Percentiles rank a stretch among this genome's conserved stretches.
phyloP scores from a whole-genome alignment of 2,329 filamentous ascomycete genomes.

The Metarhizium rileyi region DNA sequence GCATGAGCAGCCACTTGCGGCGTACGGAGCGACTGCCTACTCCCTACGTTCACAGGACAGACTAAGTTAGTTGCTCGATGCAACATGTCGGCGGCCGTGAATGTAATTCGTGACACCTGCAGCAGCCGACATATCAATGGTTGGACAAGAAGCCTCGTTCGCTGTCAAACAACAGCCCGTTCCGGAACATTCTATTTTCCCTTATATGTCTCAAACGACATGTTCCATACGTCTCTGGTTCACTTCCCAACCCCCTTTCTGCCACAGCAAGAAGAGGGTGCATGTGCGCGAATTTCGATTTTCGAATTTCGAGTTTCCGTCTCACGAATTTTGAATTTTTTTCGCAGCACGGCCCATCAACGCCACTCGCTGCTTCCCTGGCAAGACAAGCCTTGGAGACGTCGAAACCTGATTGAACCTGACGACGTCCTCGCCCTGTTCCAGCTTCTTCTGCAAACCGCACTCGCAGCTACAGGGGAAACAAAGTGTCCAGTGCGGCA shows the following conservation, averaged over 20 bases:
- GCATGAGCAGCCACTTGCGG: too few species aligned
- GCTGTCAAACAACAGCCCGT: background rate
- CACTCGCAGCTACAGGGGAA: too few species aligned
- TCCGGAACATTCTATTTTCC: background rate
- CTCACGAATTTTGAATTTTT: background rate
- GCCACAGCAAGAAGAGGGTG: too few species aligned
- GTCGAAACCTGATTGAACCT: too few species aligned
- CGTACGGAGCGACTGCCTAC: too few species aligned
- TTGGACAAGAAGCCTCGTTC: background rate
- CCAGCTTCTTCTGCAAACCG: too few species aligned
- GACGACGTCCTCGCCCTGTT: too few species aligned
- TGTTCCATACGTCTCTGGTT: background rate
- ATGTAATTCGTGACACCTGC: background rate
- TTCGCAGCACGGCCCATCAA: background rate
- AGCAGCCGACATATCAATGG: background rate
- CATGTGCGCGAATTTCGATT: background rate
- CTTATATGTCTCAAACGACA: background rate
- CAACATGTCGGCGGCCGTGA: background rate
- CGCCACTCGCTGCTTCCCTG: background rate
- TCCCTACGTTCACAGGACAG: too few species aligned
- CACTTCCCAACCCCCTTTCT: background rate
- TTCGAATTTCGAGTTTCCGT: background rate
- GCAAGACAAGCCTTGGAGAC: background rate
- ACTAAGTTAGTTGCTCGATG: background rate
- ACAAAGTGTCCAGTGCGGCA: background rate